A percentile compares a stretch with the other conserved stretches of the same genome.
Conservation (phyloP, 441 rosid genomes). For the Eutrema salsugineum region DNA sequence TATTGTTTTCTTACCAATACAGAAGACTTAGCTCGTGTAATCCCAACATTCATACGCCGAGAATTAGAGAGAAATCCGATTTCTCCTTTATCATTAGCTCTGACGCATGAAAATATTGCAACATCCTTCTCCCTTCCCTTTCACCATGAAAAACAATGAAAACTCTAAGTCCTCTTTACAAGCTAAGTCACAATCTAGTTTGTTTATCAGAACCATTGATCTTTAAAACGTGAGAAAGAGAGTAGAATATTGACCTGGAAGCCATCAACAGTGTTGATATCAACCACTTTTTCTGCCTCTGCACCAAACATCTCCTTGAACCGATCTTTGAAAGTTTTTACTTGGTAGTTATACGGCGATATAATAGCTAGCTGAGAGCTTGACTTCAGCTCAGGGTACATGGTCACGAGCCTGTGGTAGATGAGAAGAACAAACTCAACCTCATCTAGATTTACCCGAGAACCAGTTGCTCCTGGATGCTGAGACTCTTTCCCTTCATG, state of each 20-base stretch:
- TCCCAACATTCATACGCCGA: constrained; percentile 94
- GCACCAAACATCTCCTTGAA: constrained; percentile 71
- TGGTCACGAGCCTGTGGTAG: constrained; percentile 74
- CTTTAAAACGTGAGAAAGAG: neutral
- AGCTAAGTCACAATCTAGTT: neutral
- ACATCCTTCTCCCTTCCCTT: constrained; percentile 97
- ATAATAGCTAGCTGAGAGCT: constrained; percentile 87
- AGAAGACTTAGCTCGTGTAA: constrained; percentile 88
- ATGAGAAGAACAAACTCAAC: constrained; percentile 74
- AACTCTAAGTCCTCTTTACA: neutral
- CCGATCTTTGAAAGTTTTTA: constrained; percentile 75
- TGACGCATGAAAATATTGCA: constrained; percentile 89
- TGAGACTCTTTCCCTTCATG: constrained; percentile 83
- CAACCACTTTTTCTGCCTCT: constrained; percentile 70
- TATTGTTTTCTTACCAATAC: constrained; percentile 53
- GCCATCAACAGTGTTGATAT: constrained; percentile 90
- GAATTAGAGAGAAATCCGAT: constrained; percentile 85
- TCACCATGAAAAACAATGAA: neutral
- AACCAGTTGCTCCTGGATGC: constrained; percentile 84
- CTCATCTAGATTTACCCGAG: constrained; percentile 76
- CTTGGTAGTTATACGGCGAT: constrained; percentile 89
- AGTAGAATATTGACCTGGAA: constrained; percentile 64
- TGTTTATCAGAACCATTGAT: neutral
- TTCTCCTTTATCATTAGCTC: constrained; percentile 59
- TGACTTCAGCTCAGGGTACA: constrained; percentile 72